Percentiles rank a stretch among this genome's conserved stretches.
These are phyloP conservation scores for Epithele typhae DNA, from an alignment of 768 basidiomycete genomes.

Conservation along the genomic window DNA sequence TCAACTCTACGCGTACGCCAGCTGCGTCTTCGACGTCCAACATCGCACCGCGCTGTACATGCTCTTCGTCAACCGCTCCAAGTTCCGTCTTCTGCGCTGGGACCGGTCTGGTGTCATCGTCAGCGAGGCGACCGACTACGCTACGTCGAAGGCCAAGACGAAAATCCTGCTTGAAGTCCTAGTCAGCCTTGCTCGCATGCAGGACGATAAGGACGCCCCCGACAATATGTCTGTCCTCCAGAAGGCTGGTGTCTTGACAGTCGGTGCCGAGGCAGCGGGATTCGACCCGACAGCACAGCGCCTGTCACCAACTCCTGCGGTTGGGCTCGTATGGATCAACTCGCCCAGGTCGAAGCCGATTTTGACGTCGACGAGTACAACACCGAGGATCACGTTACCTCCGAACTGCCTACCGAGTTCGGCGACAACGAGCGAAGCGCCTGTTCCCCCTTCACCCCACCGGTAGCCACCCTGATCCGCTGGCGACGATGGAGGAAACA, in stretches of 20 bases:
- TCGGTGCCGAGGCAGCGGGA: not conserved
- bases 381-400: too few species aligned
- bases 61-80: not conserved
- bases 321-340: not conserved
- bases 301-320: not conserved
- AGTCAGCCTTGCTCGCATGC: too few species aligned
- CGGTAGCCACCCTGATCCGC: too few species aligned
- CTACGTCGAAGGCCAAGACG: not conserved
- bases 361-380: not conserved
- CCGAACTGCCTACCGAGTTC: too few species aligned
- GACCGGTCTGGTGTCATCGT: not conserved
- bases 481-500: too few species aligned
- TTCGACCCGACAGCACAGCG: not conserved
- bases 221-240: too few species aligned
- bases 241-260: not conserved
- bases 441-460: not conserved
- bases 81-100: not conserved
- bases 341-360: not conserved
- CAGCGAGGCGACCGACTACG: not conserved
- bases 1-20: not conserved
- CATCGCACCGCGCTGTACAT: not conserved
- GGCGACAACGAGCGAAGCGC: not conserved
- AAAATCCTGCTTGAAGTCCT: not conserved
- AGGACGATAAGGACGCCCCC: too few species aligned
- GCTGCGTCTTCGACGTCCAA: not conserved